Evolutionary conservation across 148 eudicot species (phyloP).

Genomic region (Cornus suecica): DNA sequence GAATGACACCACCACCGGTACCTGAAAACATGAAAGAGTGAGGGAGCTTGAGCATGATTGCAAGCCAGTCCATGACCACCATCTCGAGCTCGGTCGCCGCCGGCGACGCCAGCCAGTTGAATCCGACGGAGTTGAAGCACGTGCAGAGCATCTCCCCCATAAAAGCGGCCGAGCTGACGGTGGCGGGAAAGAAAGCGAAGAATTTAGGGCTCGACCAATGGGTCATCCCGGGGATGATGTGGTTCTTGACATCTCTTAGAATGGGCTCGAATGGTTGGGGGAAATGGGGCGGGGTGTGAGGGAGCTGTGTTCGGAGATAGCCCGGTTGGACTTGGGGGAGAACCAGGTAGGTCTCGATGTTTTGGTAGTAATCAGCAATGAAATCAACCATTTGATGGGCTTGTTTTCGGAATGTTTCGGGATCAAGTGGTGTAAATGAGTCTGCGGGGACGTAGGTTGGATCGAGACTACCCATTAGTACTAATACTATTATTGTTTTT

Average conservation of each 20-base stretch:
- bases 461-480: conserved; percentile 17
- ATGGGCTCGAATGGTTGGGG: conserved; percentile 38
- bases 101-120: conserved; percentile 58
- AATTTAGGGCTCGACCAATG: conserved; percentile 61
- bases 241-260: conserved; percentile 26
- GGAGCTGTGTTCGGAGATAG: conserved; percentile 24
- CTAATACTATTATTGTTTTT: no score
- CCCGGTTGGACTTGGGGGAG: conserved; percentile 48
- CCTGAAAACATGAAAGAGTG: conserved; percentile 56
- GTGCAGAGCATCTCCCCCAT: conserved; percentile 48
- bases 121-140: conserved; percentile 46
- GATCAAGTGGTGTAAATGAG: conserved; percentile 39
- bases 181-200: conserved; percentile 53
- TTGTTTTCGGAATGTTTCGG: conserved; percentile 33
- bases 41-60: conserved; percentile 50
- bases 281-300: conserved; percentile 32
- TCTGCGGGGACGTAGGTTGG: conserved; percentile 1
- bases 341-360: conserved; percentile 42
- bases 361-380: conserved; percentile 53
- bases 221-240: conserved; percentile 49
- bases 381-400: conserved; percentile 41
- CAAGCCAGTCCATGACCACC: conserved; percentile 63
- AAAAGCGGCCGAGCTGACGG: conserved; percentile 50
- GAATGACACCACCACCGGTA: conserved; percentile 51
- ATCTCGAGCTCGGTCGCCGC: conserved; percentile 56